Percentiles rank a stretch among this genome's conserved stretches.
Conservation (phyloP, 176 grass and related monocot species). For the Aegilops bicornis region DNA sequence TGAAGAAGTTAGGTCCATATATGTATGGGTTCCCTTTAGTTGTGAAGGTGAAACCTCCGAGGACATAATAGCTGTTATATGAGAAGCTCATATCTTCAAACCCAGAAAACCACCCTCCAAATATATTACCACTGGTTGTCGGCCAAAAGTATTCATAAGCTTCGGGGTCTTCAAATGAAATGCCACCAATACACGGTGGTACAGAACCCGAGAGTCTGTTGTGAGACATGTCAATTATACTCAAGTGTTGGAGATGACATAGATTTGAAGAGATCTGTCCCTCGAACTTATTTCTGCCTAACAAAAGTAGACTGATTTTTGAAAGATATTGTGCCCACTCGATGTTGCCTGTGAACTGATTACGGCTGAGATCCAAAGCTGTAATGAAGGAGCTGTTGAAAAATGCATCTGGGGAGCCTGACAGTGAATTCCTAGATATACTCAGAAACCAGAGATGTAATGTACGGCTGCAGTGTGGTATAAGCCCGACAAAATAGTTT, state of each 20-base stretch:
- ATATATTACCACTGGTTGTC: too few relatives aligned
- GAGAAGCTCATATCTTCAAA: too few relatives aligned
- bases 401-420: background rate
- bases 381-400: background rate
- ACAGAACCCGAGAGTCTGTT: slow-evolving; percentile 24
- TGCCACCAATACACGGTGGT: slow-evolving; percentile 23
- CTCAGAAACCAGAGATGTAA: background rate
- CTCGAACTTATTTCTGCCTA: slow-evolving; percentile 18
- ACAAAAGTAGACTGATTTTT: background rate
- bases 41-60: background rate
- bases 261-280: background rate
- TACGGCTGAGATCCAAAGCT: slow-evolving; percentile 4
- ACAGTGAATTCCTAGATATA: slow-evolving; percentile 9
- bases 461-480: background rate
- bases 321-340: background rate
- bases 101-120: too few relatives aligned
- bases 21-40: background rate
- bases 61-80: background rate
- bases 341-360: slow-evolving; percentile 15
- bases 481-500: background rate
- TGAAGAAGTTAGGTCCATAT: background rate
- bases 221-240: slow-evolving; percentile 24
- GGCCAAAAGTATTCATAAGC: too few relatives aligned
- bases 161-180: background rate
- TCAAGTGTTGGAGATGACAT: slow-evolving; percentile 2